Percentiles rank a stretch among this genome's conserved stretches.
Evolutionary conservation across 257 asterid species (phyloP).

Genomic region (Solanum appendiculatum): DNA sequence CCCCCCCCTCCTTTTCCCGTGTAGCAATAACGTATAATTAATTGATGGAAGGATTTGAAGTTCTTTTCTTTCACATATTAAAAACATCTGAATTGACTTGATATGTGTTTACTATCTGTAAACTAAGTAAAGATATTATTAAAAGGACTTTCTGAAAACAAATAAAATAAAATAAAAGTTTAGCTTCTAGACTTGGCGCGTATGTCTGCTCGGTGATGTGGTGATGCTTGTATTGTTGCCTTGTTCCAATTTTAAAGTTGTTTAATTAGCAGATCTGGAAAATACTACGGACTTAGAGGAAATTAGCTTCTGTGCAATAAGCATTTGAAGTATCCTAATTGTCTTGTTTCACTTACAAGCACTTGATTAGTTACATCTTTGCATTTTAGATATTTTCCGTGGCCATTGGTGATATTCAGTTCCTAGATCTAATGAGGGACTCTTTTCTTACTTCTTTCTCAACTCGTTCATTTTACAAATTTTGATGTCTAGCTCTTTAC

Average conservation of each 20-base stretch:
- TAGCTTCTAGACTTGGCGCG: not conserved
- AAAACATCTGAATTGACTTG: not conserved
- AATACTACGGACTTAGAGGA: not conserved
- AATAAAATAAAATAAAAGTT: not conserved
- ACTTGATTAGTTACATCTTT: not conserved
- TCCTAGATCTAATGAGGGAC: not conserved
- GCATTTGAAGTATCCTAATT: not conserved
- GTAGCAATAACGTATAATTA: not conserved
- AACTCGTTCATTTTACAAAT: not conserved
- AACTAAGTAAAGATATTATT: not conserved
- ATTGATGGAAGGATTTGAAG: not conserved
- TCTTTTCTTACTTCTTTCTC: not conserved
- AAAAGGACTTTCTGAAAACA: not conserved
- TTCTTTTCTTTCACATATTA: not conserved
- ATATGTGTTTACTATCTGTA: not conserved
- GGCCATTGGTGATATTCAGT: not conserved
- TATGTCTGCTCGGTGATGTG: not conserved
- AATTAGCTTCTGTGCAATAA: not conserved
- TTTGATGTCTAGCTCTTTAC: not conserved
- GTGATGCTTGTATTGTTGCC: not conserved
- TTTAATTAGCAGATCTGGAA: not conserved
- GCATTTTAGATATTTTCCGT: not conserved
- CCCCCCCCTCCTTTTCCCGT: not conserved
- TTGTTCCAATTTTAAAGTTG: not conserved
- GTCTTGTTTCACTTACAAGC: not conserved